Base-by-base conservation (phyloP, 139 green algal species). In the Pedinophyceae sp. region DNA sequence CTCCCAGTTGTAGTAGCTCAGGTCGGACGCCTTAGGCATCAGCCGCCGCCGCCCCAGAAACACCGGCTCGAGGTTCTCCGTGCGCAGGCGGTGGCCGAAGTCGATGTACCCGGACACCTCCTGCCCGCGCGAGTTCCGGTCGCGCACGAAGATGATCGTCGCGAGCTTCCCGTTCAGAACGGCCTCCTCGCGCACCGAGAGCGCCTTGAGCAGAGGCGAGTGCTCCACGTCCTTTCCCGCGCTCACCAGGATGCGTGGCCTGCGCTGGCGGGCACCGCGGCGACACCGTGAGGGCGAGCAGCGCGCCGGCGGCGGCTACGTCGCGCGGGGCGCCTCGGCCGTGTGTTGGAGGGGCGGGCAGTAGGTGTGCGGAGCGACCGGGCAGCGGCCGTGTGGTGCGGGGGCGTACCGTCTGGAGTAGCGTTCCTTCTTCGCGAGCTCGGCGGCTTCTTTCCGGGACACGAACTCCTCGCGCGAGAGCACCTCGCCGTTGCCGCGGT, bases 1-100 rank as follows among this genome's bases (percentile, higher is more conserved):
- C 58, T 88, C 77, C 86, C 86, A 94, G 71, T 94, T 93, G 72
- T 89, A 90, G 58, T 85, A 93, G 34, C 62, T 80, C 4, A 94
- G 68, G 71, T 94, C 85, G 10, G 64, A 75, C n/a, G 81, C 64
- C 28, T 75, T 76, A 0, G 86, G 86, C 69, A 93, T 71, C 34
- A 94, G 51, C 0, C 74, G 70, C 59, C 76, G 79, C 56, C 73
- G 74, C 24, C 69, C 52, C 3, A 78, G 78, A 72, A 94, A 93
- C 26, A 86, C 75, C 0, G 73, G 57, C 54, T 85, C 79, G 66
- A 90, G 82, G 57, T 77, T 74, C 34, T 81, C 79, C 16, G 59
- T 64, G 34, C 34, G 34, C 34, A 43, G 71, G 55, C 77, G 67
- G 61, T 89, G 69, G 10, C 68, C 86, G 38, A 82, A 88, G 66